Percentiles rank a stretch among this genome's conserved stretches.
These are phyloP conservation scores for Candida sp. DNA, from an alignment of 1,139 yeast species.

Conservation along the genomic window DNA sequence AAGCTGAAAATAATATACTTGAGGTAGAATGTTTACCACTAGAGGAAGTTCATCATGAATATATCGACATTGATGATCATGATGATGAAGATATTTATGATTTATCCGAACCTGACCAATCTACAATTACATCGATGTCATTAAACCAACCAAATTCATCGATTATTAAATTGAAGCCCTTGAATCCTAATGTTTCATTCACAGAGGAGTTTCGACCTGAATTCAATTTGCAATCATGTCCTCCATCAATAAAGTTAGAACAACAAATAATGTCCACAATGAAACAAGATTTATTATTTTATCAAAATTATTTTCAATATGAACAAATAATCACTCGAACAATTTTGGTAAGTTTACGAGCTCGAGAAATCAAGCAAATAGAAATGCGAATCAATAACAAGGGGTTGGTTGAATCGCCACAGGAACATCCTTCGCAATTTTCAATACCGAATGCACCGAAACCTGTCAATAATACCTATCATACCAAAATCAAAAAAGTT, in stretches of 20 bases:
- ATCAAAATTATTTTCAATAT: constrained; percentile 34
- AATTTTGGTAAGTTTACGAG: constrained; percentile 47
- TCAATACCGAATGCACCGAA: constrained; percentile 2
- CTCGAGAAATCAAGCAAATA: constrained; percentile 54
- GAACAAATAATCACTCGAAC: constrained; percentile 33
- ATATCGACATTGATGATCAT: neutral
- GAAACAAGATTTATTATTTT: constrained; percentile 52
- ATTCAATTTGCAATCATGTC: constrained; percentile 47
- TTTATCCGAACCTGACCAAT: constrained; percentile 1
- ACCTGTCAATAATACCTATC: constrained; percentile 19
- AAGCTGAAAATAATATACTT: constrained; percentile 1
- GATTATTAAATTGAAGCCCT: neutral
- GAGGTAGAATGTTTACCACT: constrained; percentile 1
- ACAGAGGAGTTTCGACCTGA: constrained; percentile 53
- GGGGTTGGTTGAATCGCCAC: neutral
- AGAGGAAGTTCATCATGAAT: neutral
- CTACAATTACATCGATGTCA: constrained; percentile 4
- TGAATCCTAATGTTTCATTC: constrained; percentile 41
- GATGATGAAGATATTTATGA: constrained; percentile 1
- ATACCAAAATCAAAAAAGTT: constrained; percentile 34
- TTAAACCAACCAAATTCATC: constrained; percentile 1
- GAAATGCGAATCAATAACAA: constrained; percentile 29
- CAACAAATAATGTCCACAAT: constrained; percentile 48
- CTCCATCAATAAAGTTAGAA: constrained; percentile 49
- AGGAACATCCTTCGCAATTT: neutral